Evolutionary conservation across 257 asterid genomes (phyloP).

Genomic region (Fraxinus anomala): DNA sequence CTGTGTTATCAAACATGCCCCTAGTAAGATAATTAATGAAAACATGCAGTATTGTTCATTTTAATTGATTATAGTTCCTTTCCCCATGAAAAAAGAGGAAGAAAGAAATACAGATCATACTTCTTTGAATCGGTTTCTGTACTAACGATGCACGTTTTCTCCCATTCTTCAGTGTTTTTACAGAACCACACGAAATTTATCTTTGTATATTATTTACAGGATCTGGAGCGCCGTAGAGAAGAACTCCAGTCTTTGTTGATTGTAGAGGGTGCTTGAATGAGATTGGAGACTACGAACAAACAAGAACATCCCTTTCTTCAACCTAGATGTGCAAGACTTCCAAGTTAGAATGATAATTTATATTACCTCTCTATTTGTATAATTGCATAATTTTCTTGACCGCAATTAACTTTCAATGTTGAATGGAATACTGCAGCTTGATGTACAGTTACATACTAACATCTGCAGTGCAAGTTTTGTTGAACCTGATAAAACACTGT

Average conservation of each 20-base stretch:
- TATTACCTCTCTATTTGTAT: neutral
- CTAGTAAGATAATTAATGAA: neutral
- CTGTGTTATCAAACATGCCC: neutral
- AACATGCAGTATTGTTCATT: neutral
- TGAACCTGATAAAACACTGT: neutral
- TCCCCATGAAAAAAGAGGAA: neutral
- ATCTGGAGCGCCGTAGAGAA: constrained; percentile 77
- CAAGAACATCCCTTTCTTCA: neutral
- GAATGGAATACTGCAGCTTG: neutral
- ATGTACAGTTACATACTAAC: neutral
- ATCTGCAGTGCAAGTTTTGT: neutral
- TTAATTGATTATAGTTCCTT: neutral
- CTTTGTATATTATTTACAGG: constrained; percentile 48
- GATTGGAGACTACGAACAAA: neutral
- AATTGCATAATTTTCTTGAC: neutral
- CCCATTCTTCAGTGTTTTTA: neutral
- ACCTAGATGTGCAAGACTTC: neutral
- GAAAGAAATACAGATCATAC: neutral
- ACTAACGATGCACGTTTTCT: neutral
- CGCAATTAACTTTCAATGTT: neutral
- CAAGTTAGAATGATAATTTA: neutral
- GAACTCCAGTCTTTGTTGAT: constrained; percentile 75
- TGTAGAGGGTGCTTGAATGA: constrained; percentile 42
- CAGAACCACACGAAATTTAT: neutral
- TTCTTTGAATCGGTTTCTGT: neutral